Conservation (phyloP, 1,284 basidiomycete species). For the Sutorius eximius region DNA sequence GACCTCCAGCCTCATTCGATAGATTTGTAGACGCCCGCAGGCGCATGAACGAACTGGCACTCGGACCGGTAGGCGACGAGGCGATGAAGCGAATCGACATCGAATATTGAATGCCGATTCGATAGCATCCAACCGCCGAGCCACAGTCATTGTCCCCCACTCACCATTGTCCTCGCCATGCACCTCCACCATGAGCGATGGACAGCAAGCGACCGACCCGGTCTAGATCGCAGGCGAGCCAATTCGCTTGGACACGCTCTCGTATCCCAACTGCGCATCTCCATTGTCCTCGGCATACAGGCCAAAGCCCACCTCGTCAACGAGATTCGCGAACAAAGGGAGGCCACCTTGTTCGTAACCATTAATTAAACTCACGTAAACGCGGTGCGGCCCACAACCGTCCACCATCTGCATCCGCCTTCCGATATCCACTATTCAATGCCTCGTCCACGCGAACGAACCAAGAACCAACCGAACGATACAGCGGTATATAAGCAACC, state of each 20-base stretch:
- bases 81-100: too few species aligned
- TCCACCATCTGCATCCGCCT: not conserved
- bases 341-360: not conserved
- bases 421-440: not conserved
- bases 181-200: too few species aligned
- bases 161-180: not conserved
- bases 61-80: too few species aligned
- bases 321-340: not conserved
- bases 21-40: too few species aligned
- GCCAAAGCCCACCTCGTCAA: not conserved
- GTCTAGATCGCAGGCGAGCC: not conserved
- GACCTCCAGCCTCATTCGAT: too few species aligned
- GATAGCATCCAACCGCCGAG: too few species aligned
- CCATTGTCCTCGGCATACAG: conserved; percentile 9
- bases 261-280: not conserved
- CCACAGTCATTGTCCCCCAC: not conserved
- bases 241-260: not conserved
- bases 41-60: too few species aligned
- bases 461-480: not conserved
- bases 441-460: conserved; percentile 13
- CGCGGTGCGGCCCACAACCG: conserved; percentile 10
- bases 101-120: too few species aligned
- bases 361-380: conserved; percentile 4
- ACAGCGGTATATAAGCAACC: conserved; percentile 14
- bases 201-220: not conserved